A percentile compares a stretch with the other conserved stretches of the same genome.
These are phyloP conservation scores for Effrenium voratum DNA, from an alignment of 73 alveolate species.

Conservation along the genomic window DNA sequence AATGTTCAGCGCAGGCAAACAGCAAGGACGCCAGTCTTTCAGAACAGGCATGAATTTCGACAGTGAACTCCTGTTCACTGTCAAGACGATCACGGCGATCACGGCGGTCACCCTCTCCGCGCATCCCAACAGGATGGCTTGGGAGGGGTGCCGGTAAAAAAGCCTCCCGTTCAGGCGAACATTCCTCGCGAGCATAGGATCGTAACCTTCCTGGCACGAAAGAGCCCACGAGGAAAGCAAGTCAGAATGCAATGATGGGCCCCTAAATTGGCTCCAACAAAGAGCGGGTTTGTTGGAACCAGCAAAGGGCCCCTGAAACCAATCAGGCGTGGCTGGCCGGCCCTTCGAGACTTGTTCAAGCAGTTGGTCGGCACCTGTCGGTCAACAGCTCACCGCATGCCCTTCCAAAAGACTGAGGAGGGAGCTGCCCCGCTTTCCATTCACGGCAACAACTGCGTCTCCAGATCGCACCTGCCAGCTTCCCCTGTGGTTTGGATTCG, in stretches of 20 bases:
- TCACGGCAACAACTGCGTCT: slow-evolving; percentile 89
- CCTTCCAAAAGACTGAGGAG: neutral
- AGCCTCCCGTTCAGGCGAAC: slow-evolving; percentile 71
- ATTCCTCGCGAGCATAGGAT: slow-evolving; percentile 87
- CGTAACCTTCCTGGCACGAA: slow-evolving; percentile 79
- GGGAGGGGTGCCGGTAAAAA: too few species aligned
- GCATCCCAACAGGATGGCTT: too few species aligned
- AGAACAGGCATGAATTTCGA: too few species aligned
- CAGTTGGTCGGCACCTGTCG: slow-evolving; percentile 75
- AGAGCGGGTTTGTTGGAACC: too few species aligned
- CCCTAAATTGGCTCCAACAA: neutral
- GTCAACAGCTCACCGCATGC: neutral
- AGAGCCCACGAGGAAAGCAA: neutral
- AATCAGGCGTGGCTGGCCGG: slow-evolving; percentile 32
- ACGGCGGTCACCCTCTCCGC: too few species aligned
- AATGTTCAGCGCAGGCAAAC: too few species aligned
- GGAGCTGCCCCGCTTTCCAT: slow-evolving; percentile 79
- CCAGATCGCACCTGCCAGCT: slow-evolving; percentile 56
- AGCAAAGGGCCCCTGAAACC: neutral
- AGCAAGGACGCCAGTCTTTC: too few species aligned
- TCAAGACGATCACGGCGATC: too few species aligned
- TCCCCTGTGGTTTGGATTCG: neutral
- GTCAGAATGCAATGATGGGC: neutral
- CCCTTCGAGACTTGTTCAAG: slow-evolving; percentile 91
- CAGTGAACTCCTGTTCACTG: too few species aligned